phyloP scores from a whole-genome alignment of 1,139 yeast genomes.

The Geotrichum aggregatum region DNA sequence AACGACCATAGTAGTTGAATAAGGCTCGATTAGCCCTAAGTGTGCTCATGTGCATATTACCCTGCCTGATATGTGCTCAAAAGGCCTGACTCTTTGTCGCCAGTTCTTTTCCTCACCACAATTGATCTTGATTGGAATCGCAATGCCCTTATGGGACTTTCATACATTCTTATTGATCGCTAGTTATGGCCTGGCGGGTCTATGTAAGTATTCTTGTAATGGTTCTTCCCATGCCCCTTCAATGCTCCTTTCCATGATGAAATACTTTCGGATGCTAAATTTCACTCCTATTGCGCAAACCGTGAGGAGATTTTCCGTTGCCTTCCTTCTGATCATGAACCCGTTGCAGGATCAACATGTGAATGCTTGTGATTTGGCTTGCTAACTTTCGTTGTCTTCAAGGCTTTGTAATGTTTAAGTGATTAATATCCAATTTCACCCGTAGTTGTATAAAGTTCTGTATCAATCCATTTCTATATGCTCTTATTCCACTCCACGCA shows the following conservation, averaged over 20 bases:
- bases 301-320: constrained; percentile 22
- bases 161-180: too few relatives aligned
- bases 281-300: constrained; percentile 20
- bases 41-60: too few relatives aligned
- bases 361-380: neutral
- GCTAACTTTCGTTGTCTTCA: neutral
- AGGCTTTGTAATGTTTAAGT: neutral
- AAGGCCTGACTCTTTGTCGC: too few relatives aligned
- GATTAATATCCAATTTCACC: neutral
- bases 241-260: constrained; percentile 15
- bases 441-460: neutral
- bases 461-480: neutral
- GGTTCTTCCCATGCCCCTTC: neutral
- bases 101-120: too few relatives aligned
- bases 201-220: too few relatives aligned
- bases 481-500: constrained; percentile 71
- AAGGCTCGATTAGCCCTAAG: too few relatives aligned
- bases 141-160: too few relatives aligned
- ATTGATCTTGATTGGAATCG: too few relatives aligned
- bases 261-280: constrained; percentile 21
- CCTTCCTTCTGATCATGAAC: constrained; percentile 20
- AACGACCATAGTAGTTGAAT: too few relatives aligned
- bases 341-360: neutral
- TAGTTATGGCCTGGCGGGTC: too few relatives aligned
- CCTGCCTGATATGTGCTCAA: too few relatives aligned